phyloP scores from a whole-genome alignment of 768 basidiomycete species.

The Trametes cingulata region DNA sequence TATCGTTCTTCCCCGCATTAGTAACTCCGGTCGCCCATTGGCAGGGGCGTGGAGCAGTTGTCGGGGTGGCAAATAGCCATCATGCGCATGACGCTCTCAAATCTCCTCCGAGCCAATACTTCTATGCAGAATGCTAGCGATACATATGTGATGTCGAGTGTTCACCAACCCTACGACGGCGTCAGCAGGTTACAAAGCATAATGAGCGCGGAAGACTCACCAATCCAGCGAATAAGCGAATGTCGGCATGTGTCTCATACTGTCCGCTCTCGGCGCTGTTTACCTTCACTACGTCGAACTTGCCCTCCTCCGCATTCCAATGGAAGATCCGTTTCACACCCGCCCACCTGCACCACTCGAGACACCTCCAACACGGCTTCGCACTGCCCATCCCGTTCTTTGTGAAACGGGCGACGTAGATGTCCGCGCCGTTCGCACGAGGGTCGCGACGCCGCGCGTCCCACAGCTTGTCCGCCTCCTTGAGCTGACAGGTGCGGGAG shows the following conservation, averaged over 20 bases:
- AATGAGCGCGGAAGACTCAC: conserved; percentile 34
- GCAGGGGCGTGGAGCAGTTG: conserved; percentile 27
- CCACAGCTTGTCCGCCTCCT: conserved; percentile 32
- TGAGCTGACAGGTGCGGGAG: not conserved
- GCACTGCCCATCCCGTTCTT: conserved; percentile 52
- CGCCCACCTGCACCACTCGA: conserved; percentile 59
- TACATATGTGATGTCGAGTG: not conserved
- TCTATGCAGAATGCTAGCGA: not conserved
- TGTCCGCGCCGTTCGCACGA: conserved; percentile 51
- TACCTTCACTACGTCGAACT: conserved; percentile 49
- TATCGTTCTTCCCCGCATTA: conserved; percentile 28
- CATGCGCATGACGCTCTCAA: not conserved
- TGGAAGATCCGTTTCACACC: conserved; percentile 58
- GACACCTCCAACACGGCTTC: conserved; percentile 55
- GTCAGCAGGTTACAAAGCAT: conserved; percentile 13
- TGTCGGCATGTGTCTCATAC: conserved; percentile 50
- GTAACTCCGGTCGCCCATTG: conserved; percentile 27
- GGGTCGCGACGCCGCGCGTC: conserved; percentile 40
- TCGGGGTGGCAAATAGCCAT: conserved; percentile 16
- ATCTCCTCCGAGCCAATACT: not conserved
- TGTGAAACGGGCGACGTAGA: conserved; percentile 54
- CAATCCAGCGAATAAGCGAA: conserved; percentile 43
- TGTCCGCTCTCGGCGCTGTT: conserved; percentile 39
- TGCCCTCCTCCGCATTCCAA: conserved; percentile 42
- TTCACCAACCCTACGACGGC: conserved; percentile 21